phyloP scores from a whole-genome alignment of 176 grass and related monocot species.

The Paspalum notatum region DNA sequence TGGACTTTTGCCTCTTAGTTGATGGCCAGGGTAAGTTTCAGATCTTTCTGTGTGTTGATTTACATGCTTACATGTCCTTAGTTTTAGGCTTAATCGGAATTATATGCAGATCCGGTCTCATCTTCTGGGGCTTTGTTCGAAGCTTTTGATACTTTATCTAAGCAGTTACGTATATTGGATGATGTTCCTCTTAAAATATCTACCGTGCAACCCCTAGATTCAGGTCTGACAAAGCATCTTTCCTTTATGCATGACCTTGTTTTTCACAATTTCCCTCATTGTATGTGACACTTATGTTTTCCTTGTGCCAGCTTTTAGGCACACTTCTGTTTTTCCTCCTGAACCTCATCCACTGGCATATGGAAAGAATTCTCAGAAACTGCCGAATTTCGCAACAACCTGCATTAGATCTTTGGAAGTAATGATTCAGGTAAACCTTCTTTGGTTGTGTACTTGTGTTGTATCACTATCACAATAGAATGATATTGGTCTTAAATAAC shows the following conservation, averaged over 20 bases:
- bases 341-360: slow-evolving; percentile 83
- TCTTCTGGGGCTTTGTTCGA: slow-evolving; percentile 68
- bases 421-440: slow-evolving; percentile 80
- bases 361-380: slow-evolving; percentile 63
- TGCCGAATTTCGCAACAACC: slow-evolving; percentile 54
- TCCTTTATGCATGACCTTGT: slow-evolving; percentile 14
- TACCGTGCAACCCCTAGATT: slow-evolving; percentile 74
- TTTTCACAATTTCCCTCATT: slow-evolving; percentile 4
- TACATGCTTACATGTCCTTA: slow-evolving; percentile 4
- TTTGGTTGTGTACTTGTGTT: slow-evolving; percentile 9
- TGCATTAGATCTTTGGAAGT: slow-evolving; percentile 77
- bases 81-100: slow-evolving; percentile 22
- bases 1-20: slow-evolving; percentile 87
- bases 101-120: slow-evolving; percentile 71
- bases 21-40: slow-evolving; percentile 60
- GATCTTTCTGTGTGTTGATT: slow-evolving; percentile 34
- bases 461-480: background rate
- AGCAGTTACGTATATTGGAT: slow-evolving; percentile 69
- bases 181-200: slow-evolving; percentile 94
- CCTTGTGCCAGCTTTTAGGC: slow-evolving; percentile 74
- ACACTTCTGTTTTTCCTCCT: slow-evolving; percentile 90
- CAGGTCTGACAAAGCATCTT: slow-evolving; percentile 54
- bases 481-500: background rate
- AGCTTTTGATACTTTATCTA: slow-evolving; percentile 76
- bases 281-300: slow-evolving; percentile 15